These are phyloP conservation scores for Sarocladium brachiariae DNA, from an alignment of 2,329 filamentous ascomycete species.

Conservation along the genomic window DNA sequence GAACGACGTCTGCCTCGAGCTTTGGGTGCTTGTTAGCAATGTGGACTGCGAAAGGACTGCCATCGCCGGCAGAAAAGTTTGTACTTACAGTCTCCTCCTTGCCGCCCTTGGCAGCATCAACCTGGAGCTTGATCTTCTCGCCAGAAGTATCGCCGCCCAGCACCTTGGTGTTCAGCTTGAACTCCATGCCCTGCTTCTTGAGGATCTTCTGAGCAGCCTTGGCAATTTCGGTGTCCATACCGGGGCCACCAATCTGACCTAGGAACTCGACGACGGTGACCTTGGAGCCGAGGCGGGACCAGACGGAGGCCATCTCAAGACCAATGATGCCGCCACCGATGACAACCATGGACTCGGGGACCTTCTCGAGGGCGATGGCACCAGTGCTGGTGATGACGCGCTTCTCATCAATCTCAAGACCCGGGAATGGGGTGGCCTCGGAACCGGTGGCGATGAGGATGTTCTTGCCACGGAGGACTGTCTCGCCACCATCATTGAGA, in stretches of 20 bases:
- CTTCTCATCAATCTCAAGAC: conserved; percentile 94
- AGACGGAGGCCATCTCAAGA: conserved; percentile 96
- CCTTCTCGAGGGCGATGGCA: conserved; percentile 79
- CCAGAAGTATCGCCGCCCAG: conserved; percentile 73
- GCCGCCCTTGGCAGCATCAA: conserved; percentile 92
- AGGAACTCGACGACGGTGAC: conserved; percentile 98
- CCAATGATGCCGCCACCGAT: conserved; percentile 99
- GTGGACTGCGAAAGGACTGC: not conserved
- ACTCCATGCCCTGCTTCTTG: conserved; percentile 94
- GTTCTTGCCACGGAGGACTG: conserved; percentile 84
- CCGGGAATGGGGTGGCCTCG: conserved; percentile 93
- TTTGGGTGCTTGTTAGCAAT: conserved; percentile 30
- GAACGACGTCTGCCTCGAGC: conserved; percentile 91
- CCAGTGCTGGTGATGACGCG: conserved; percentile 95
- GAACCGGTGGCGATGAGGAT: conserved; percentile 96
- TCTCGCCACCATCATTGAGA: conserved; percentile 86
- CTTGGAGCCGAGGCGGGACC: conserved; percentile 87
- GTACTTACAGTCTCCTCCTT: conserved; percentile 78
- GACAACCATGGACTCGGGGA: conserved; percentile 94
- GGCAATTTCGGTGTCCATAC: conserved; percentile 91
- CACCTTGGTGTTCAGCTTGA: conserved; percentile 98
- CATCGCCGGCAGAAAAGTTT: not conserved
- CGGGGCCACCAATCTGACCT: conserved; percentile 90
- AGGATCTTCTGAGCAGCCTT: conserved; percentile 91
- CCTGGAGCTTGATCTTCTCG: conserved; percentile 70